Base-by-base conservation (phyloP, 2,329 filamentous ascomycete genomes). In the Alternaria infectoria region DNA sequence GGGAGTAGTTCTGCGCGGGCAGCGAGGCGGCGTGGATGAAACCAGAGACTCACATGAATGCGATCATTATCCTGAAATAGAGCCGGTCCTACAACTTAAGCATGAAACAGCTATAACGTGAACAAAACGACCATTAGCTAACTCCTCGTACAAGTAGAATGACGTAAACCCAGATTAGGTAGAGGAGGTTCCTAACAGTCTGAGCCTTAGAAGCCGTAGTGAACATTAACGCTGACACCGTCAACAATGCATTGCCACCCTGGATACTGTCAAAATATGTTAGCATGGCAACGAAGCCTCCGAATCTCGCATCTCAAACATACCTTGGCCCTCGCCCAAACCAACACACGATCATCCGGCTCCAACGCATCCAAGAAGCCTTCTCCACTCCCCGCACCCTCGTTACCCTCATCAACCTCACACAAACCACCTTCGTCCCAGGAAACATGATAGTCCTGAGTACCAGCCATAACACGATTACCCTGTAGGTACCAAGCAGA, bases 311-410 rank as follows among this genome's bases (percentile, higher is more conserved):
- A 40, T 25, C 28, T 23, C 23, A 43, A 17, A 65, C 71, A 36
- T 65, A 76, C 77, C 70, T 76, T 78, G 5, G 76, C 77, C 40
- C 77, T 68, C 0, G 76, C 77, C 76, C 74, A 77, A 1, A 79
- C 62, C 7, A 76, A 32, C 7, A 79, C 36, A 13, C 57, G 54
- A 64, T 79, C 77, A 7, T 74, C 75, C 5, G 70, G 65, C 43
- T 57, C 59, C 54, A 79, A 56, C 44, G 58, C 65, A 8, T 71
- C 45, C 21, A 79, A 23, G 54, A 78, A 76, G 1, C 71, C 73
- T 6, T 74, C 59, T 1, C 75, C 77, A 15, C 56, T 66, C 0
- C 77, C 77, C 15, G 72, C 59, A 2, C 75, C 73, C 28, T 70
- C 71, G 36, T 74, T 71, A 0, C 68, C 72, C 28, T 71, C 57